phyloP scores from a whole-genome alignment of 2,329 filamentous ascomycete species.

The Aspergillus amoenus region DNA sequence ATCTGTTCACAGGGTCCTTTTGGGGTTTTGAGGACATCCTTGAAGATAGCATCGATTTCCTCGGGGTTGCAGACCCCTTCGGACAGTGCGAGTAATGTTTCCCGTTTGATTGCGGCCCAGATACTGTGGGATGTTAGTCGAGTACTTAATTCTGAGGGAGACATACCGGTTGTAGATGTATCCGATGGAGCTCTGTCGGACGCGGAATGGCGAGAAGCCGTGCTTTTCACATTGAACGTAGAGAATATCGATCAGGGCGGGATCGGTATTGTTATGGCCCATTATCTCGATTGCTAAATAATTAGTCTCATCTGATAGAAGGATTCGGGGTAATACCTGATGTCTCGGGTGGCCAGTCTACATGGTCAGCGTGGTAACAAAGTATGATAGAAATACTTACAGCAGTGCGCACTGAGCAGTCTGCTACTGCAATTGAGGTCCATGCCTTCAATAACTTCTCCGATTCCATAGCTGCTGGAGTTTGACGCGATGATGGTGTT shows the following conservation, averaged over 20 bases:
- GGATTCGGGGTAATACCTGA: background rate
- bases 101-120: background rate
- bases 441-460: background rate
- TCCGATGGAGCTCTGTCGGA: conserved; percentile 36
- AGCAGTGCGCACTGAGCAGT: background rate
- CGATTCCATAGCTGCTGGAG: background rate
- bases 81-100: background rate
- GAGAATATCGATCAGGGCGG: conserved; percentile 27
- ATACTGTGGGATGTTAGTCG: background rate
- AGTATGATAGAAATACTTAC: background rate
- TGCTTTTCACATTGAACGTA: conserved; percentile 29
- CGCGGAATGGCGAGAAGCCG: conserved; percentile 40
- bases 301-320: background rate
- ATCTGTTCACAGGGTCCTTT: conserved; percentile 42
- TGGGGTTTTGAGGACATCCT: conserved; percentile 34
- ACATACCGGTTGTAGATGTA: conserved; percentile 26
- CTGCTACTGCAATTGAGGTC: background rate
- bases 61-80: conserved; percentile 37
- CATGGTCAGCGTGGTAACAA: background rate
- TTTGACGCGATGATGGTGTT: background rate
- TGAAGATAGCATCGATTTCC: conserved; percentile 41
- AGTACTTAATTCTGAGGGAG: background rate
- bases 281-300: background rate
- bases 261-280: background rate
- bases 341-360: background rate